Base-by-base conservation (phyloP, 2,329 filamentous ascomycete species). In the Ramularia endophylla region DNA sequence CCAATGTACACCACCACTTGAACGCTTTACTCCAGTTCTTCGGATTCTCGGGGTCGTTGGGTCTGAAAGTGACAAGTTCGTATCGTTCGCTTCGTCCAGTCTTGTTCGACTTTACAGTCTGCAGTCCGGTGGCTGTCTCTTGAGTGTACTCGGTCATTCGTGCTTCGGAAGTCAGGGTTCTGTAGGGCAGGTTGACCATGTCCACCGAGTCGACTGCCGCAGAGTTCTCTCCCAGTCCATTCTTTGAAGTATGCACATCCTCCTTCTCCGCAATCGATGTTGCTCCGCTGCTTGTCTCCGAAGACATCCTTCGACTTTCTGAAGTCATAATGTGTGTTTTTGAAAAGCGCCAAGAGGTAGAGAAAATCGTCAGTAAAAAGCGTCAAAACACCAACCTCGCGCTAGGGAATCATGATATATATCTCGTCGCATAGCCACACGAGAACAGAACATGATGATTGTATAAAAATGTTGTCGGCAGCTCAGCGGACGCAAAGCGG, bases 21-120 rank as follows among this genome's bases (percentile, higher is more conserved):
- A 48, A 54, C 17, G 47, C 47, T 17, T 50, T 50, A 2, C 42
- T 44, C 48, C 55, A 61, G 43, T 60, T 62, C 45, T 59, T 54
- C 4, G 59, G 59, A 31, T 62, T 59, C 8, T 46, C 54, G 8
- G 51, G 48, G 19, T 63, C 60, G 58, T 80, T 68, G 2, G 81
- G 73, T 3, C 72, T 75, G 58, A 92, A 94, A 0, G 81, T 84
- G 25, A 85, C 80, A 8, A 85, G 67, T 43, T 81, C 77, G 57
- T 77, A 81, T n/a, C 44, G 36, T 33, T 46, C 60, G 50, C 42
- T 67, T 11, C 37, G 43, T 22, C 57, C 56, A 12, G 51, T 54
- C 18, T 50, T 48, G 37, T 49, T 53, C 12, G 58, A 55, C 25
- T 50, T 39, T 2, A 57, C 47, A 25, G 50, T 41, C 27, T 54